Conservation (phyloP, 2,329 filamentous ascomycete species). For the Penicillium brevicompactum region DNA sequence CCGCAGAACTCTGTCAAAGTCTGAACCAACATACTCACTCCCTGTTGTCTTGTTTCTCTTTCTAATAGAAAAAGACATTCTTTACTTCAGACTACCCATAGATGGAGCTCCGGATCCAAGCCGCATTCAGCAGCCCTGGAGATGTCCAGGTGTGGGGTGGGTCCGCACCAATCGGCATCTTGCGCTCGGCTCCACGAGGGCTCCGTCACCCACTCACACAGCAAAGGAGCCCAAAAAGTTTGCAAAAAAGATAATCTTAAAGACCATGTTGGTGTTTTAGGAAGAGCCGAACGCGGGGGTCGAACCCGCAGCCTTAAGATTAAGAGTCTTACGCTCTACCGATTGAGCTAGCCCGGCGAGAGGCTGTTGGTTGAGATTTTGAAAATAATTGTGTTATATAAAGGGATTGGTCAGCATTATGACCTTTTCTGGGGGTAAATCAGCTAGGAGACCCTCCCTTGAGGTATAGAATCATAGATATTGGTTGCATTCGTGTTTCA, state of each 20-base stretch:
- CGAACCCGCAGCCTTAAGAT: conserved; percentile 44
- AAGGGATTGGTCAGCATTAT: neutral
- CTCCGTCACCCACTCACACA: neutral
- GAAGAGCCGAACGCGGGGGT: conserved; percentile 45
- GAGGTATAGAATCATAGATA: too few relatives aligned
- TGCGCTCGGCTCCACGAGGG: neutral
- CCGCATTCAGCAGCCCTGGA: too few relatives aligned
- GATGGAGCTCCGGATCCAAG: too few relatives aligned
- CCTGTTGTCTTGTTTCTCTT: neutral
- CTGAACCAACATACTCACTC: too few relatives aligned
- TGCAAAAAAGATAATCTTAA: neutral
- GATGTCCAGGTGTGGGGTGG: too few relatives aligned
- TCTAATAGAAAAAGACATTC: neutral
- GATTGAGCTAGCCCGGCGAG: conserved; percentile 51
- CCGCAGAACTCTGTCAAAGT: too few relatives aligned
- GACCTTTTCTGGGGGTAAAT: too few relatives aligned
- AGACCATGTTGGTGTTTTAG: conserved; percentile 15
- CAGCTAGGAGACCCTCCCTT: too few relatives aligned
- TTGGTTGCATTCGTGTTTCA: too few relatives aligned
- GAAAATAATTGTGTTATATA: neutral
- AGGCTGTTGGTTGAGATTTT: conserved; percentile 2
- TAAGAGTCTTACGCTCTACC: conserved; percentile 39
- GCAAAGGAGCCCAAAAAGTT: neutral
- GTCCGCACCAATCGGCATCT: neutral
- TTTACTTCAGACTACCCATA: neutral